Conservation (phyloP, 2,329 filamentous ascomycete species). For the Lasiodiplodia citricola region DNA sequence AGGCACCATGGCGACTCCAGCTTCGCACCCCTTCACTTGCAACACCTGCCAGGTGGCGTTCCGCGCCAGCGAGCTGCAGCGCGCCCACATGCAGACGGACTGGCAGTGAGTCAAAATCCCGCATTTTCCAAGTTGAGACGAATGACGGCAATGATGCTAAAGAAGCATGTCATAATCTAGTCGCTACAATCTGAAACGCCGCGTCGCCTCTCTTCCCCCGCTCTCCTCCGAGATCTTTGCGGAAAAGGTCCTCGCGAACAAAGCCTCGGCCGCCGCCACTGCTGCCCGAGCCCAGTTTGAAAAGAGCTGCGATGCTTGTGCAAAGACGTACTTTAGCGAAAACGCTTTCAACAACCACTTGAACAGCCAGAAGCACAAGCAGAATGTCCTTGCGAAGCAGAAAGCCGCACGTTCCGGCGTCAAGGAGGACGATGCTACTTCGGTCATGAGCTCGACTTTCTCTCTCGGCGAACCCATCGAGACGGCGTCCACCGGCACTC, state of each 20-base stretch:
- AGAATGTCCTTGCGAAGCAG: conserved; percentile 60
- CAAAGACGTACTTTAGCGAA: conserved; percentile 94
- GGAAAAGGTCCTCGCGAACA: conserved; percentile 92
- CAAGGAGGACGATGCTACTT: conserved; percentile 72
- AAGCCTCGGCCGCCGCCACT: conserved; percentile 81
- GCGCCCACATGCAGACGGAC: conserved; percentile 96
- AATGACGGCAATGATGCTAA: conserved; percentile 1
- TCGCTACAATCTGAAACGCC: conserved; percentile 94
- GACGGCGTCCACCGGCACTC: conserved; percentile 51
- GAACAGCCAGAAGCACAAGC: conserved; percentile 86
- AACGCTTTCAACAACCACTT: conserved; percentile 95
- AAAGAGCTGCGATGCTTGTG: conserved; percentile 78
- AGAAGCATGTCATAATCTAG: conserved; percentile 49
- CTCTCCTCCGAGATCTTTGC: conserved; percentile 92
- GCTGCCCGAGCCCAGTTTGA: conserved; percentile 90
- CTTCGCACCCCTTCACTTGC: conserved; percentile 87
- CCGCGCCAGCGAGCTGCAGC: conserved; percentile 88
- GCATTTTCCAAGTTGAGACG: conserved; percentile 3
- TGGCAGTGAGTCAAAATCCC: conserved; percentile 81
- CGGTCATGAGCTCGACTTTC: conserved; percentile 88
- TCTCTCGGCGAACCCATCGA: conserved; percentile 81
- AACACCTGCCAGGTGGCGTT: conserved; percentile 98
- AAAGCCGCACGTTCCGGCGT: conserved; percentile 43
- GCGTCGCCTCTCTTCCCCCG: conserved; percentile 86
- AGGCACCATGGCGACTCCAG: conserved; percentile 42